Base-by-base conservation (phyloP, 2,329 filamentous ascomycete genomes). In the Lojkania enalia region DNA sequence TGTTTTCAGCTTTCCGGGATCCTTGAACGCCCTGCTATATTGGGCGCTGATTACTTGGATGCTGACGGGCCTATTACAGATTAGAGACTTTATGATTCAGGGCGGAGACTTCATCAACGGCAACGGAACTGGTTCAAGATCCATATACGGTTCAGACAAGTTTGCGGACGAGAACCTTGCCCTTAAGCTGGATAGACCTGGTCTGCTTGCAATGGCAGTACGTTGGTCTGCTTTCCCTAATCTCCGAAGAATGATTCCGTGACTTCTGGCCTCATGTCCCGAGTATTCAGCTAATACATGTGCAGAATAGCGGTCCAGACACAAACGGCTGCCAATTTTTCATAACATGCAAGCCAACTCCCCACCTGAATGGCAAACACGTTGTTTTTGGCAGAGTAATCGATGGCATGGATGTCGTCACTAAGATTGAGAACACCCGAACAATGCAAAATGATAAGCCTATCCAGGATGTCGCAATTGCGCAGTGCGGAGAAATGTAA, bases 261-360 rank as follows among this genome's bases (percentile, higher is more conserved):
- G 14, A 14, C 15, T 13, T 33, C 36, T 25, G n/a, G n/a, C n/a
- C n/a, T n/a, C n/a, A n/a, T n/a, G n/a, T n/a, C n/a, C n/a, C n/a
- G n/a, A n/a, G n/a, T n/a, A n/a, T 5, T 32, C 23, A n/a, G 15
- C 48, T 52, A 37, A 51, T 32, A 9, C 3, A 11, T 18, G 29
- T 11, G 21, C 51, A 94, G 86, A 96, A 96, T 68, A 87, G 88
- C 20, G 92, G 92, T 1, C 87, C 88, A 42, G 87, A 96, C 72
- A 92, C 88, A 55, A 97, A 97, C 70, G 94, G 94, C 27, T 90
- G 84, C 48, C 94, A 97, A 66, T 99, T 99, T 78, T 99, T 99
- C 78, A 92, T 97, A 74, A 96, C 91, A 2, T 94, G 88, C 0
- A 87, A 87, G 2, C 54, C 57, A 39, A 94, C 92, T 0, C 89